Evolutionary conservation across 768 basidiomycete genomes (phyloP), one percentile per base, ranked within the genome.

Genomic region (Naganishia friedmannii): DNA sequence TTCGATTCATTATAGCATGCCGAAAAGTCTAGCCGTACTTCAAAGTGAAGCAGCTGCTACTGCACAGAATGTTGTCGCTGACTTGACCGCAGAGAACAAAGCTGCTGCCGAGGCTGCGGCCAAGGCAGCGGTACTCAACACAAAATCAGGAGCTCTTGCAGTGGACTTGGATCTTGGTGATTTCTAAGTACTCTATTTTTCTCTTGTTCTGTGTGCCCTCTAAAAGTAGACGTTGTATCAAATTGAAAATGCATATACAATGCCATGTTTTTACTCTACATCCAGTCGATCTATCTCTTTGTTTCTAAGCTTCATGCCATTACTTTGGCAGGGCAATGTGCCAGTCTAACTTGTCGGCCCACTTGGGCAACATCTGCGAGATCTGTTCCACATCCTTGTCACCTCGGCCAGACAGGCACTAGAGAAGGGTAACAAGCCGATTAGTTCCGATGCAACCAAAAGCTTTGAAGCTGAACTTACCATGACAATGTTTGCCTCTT

Each of bases 341-440:
- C 95, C 95, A 98, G 84, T 94, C 90, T 42, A 98, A 85, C 74
- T 83, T 88, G 76, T 96, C 89, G 13, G 90, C 93, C 95, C 94
- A 97, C 82, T 95, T 91, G 13, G 95, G 95, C 67, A 99, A 84
- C 48, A 97, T 84, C 76, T 94, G 83, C n/a, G 90, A 93, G 69
- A 99, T 93, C 77, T 98, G 90, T 74, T 95, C 90, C 3, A 99
- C 96, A 77, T 99, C 95, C 82, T 98, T 98, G 82, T 98, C 93
- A 21, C 96, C 96, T 72, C 95, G 88, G 60, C 95, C 95, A 66
- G 92, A 94, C 65, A 97, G 83, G 77, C 93, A 96, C 91, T 94
- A 45, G 28, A n/a, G 21, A 39, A 32, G 23, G 15, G 23, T 70
- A 9, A 51, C 15, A 6, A 42, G 3, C 13, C 6, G 3, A 23